Evolutionary conservation across 345 rosid species (phyloP), one percentile per base, ranked within the genome.

Genomic region (Heritiera littoralis): DNA sequence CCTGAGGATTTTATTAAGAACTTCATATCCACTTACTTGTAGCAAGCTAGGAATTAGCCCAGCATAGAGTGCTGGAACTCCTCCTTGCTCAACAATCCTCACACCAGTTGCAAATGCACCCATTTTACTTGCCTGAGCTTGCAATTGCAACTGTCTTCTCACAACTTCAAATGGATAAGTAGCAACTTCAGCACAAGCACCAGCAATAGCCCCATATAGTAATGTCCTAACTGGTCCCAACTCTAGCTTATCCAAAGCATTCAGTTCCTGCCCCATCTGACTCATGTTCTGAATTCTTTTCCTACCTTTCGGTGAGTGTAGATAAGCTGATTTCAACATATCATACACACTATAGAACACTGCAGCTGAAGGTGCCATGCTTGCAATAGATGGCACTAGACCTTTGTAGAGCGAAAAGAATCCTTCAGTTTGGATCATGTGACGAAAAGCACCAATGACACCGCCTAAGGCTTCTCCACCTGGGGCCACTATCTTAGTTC

Each of bases 361-460:
- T 2, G 93, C 93, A 79, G 92, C 93, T 8, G 92, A 87, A 66
- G 96, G 93, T 74, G 93, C 93, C 91, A 92, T 89, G 81, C 96
- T 92, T 69, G 83, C 66, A 23, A 90, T 81, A n/a, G 93, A 92
- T 69, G 96, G 92, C 52, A 88, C 90, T 79, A 92, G 84, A 55
- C 96, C 93, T 86, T 86, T 92, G 82, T 88, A 92, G 55, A 92
- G 86, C 1, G 96, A 90, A 78, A 92, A 89, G 87, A 90, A 86
- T 28, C 96, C 93, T 86, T 92, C 93, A 3, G 91, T 92, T 74
- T 79, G 87, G 64, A 92, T 77, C 96, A 88, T 88, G 58, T 89
- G 80, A 70, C 38, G 89, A 60, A 90, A 90, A 28, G 93, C 89
- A 76, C 92, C 96, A 76, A 89, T 81, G 0, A 92, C 88, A 43